phyloP scores from a whole-genome alignment of 192 early-diverging fungal species.

The Thoreauomyces humboldtii region DNA sequence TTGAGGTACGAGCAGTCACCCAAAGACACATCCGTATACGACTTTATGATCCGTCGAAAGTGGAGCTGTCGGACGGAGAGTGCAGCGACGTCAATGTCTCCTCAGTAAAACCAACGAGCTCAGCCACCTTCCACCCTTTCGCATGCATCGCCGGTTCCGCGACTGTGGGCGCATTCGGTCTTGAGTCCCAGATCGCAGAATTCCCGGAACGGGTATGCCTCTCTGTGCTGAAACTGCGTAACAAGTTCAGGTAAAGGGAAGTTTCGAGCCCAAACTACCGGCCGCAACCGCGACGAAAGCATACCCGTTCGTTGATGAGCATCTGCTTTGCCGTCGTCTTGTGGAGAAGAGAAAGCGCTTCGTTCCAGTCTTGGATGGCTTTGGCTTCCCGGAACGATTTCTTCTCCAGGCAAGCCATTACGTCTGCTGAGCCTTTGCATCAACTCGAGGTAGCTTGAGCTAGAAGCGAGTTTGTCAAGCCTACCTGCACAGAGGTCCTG shows the following conservation, averaged over 20 bases:
- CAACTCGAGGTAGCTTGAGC: too few relatives aligned
- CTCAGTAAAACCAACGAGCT: background rate
- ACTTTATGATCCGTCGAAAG: constrained; percentile 46
- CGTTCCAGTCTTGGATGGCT: background rate
- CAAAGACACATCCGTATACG: constrained; percentile 49
- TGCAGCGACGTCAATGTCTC: background rate
- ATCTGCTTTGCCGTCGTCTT: constrained; percentile 29
- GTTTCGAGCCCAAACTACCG: too few relatives aligned
- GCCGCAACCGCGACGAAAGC: background rate
- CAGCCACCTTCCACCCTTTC: too few relatives aligned
- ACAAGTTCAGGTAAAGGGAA: background rate
- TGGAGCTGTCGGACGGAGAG: constrained; percentile 35
- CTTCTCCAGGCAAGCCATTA: too few relatives aligned
- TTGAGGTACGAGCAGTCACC: constrained; percentile 69
- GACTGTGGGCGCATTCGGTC: constrained; percentile 34
- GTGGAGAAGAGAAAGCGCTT: constrained; percentile 31
- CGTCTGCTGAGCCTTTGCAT: too few relatives aligned
- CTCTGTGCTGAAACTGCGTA: constrained; percentile 9
- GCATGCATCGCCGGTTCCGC: background rate
- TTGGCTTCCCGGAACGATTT: constrained; percentile 5
- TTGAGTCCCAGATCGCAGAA: constrained; percentile 48
- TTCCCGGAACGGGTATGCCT: constrained; percentile 40
- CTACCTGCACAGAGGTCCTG: too few relatives aligned
- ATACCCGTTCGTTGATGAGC: constrained; percentile 38
- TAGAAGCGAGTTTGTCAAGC: too few relatives aligned